Evolutionary conservation across 768 basidiomycete genomes (phyloP).

Genomic region (Collybia sp.): DNA sequence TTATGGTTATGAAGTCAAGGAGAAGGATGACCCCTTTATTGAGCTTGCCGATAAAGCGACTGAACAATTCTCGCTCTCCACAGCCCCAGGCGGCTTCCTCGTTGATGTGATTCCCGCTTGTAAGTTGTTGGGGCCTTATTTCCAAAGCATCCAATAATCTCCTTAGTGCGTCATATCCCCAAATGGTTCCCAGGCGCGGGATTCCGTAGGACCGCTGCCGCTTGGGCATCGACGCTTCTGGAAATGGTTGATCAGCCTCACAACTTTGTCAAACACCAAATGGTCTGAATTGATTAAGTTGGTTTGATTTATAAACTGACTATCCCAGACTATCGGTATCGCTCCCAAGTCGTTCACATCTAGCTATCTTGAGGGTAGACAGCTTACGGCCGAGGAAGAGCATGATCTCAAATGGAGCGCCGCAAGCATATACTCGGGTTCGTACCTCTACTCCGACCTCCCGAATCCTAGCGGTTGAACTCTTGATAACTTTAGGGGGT

Average conservation of each 20-base stretch:
- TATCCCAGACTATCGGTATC: conserved; percentile 50
- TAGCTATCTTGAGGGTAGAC: conserved; percentile 46
- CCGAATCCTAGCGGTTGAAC: conserved; percentile 1
- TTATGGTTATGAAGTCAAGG: conserved; percentile 49
- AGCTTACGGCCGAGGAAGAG: conserved; percentile 50
- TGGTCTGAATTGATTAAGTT: conserved; percentile 30
- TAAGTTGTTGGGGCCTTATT: conserved; percentile 16
- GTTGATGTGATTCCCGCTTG: conserved; percentile 48
- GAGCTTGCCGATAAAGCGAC: conserved; percentile 50
- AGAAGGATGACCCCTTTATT: conserved; percentile 46
- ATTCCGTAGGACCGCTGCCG: conserved; percentile 48
- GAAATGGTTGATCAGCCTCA: conserved; percentile 55
- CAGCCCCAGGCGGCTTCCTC: conserved; percentile 45
- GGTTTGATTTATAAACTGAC: neutral
- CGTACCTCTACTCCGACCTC: neutral
- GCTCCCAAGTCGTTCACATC: conserved; percentile 55
- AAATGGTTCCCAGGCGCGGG: conserved; percentile 61
- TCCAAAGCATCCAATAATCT: neutral
- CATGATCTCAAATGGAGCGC: conserved; percentile 64
- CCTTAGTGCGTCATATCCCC: conserved; percentile 52
- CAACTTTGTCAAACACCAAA: conserved; percentile 56
- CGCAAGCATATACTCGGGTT: conserved; percentile 51
- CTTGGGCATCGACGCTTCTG: conserved; percentile 47
- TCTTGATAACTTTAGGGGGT: conserved; percentile 33
- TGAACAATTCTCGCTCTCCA: conserved; percentile 48